Conservation (phyloP, 2,329 filamentous ascomycete species). For the Diaporthe velutina region DNA sequence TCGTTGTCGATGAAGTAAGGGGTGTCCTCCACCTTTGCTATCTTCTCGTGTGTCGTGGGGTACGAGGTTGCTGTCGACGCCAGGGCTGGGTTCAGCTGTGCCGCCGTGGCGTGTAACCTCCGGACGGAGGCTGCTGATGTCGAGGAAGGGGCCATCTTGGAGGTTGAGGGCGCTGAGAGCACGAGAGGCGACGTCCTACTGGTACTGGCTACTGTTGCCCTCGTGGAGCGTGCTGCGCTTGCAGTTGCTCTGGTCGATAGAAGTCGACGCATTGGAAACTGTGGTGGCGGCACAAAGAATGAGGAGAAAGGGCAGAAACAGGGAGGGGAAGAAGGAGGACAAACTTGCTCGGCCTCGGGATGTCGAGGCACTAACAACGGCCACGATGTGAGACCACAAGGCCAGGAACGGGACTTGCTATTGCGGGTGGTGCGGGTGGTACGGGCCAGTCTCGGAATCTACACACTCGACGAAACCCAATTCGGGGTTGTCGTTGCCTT, state of each 20-base stretch:
- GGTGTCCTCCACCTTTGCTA: constrained; percentile 76
- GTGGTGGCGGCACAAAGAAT: constrained; percentile 32
- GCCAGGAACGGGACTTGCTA: neutral
- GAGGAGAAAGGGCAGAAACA: constrained; percentile 26
- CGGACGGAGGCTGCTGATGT: constrained; percentile 57
- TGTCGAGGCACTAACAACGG: neutral
- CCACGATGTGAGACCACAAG: neutral
- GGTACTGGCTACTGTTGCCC: constrained; percentile 43
- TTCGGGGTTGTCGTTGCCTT: neutral
- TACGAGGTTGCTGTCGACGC: constrained; percentile 71
- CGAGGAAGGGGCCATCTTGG: constrained; percentile 42
- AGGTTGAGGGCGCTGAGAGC: constrained; percentile 43
- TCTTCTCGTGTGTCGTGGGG: constrained; percentile 79
- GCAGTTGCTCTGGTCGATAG: constrained; percentile 55
- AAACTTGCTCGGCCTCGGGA: neutral
- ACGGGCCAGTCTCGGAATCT: neutral
- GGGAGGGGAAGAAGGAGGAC: neutral
- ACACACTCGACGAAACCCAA: neutral
- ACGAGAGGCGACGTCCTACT: constrained; percentile 40
- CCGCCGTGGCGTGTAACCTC: constrained; percentile 69
- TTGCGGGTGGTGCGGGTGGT: neutral
- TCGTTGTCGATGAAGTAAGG: constrained; percentile 87
- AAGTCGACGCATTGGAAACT: constrained; percentile 58
- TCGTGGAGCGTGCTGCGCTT: constrained; percentile 51
- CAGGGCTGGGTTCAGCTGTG: constrained; percentile 66